Conservation (phyloP, 2,329 filamentous ascomycete genomes). For the Dactylellina leptospora region DNA sequence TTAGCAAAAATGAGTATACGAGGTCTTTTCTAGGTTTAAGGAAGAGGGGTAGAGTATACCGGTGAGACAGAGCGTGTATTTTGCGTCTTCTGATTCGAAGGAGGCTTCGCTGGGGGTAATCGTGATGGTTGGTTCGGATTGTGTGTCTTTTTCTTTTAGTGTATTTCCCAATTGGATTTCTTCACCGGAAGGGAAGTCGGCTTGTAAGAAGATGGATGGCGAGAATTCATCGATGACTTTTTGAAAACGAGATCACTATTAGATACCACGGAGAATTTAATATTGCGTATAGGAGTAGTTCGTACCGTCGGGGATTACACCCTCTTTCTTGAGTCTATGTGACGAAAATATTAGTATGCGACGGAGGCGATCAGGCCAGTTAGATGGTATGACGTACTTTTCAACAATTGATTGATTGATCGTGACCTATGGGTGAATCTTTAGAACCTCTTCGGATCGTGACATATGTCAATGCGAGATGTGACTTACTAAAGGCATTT, state of each 20-base stretch:
- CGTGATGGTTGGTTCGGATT: slow-evolving; percentile 59
- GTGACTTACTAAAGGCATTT: slow-evolving; percentile 16
- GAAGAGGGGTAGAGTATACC: slow-evolving; percentile 20
- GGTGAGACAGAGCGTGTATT: slow-evolving; percentile 54
- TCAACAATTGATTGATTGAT: slow-evolving; percentile 55
- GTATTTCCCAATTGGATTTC: slow-evolving; percentile 67
- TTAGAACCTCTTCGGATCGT: background rate
- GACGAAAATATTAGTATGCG: background rate
- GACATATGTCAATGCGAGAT: background rate
- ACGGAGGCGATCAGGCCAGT: slow-evolving; percentile 12
- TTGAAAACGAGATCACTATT: slow-evolving; percentile 12
- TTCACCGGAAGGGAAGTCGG: slow-evolving; percentile 64
- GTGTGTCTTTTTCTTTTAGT: slow-evolving; percentile 59
- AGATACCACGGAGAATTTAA: slow-evolving; percentile 17
- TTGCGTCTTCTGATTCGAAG: slow-evolving; percentile 43
- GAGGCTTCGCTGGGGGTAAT: slow-evolving; percentile 55
- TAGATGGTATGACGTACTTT: slow-evolving; percentile 45
- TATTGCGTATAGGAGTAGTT: background rate
- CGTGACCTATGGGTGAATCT: slow-evolving; percentile 46
- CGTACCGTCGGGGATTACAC: slow-evolving; percentile 59
- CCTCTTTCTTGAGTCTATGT: slow-evolving; percentile 57
- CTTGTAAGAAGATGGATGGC: slow-evolving; percentile 65
- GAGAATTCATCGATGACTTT: slow-evolving; percentile 70
- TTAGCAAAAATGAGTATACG: slow-evolving; percentile 57
- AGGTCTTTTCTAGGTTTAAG: slow-evolving; percentile 55